Evolutionary conservation across 2,329 filamentous ascomycete genomes (phyloP).

Genomic region (Xylariaceae sp.): DNA sequence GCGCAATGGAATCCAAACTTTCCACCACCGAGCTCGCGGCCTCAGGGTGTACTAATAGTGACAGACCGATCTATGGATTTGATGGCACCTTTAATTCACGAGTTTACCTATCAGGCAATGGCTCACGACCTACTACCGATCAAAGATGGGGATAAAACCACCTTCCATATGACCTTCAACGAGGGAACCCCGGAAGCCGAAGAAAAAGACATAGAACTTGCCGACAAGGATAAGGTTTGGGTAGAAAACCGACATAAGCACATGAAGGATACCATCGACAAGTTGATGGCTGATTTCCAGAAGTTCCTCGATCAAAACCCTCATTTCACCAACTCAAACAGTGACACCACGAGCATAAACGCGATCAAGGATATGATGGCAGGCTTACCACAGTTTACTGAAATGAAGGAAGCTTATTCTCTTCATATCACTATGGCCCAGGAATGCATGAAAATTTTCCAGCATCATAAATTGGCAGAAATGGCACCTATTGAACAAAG

Average conservation of each 20-base stretch:
- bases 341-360: slow-evolving; percentile 78
- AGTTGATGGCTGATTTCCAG: slow-evolving; percentile 89
- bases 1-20: slow-evolving; percentile 85
- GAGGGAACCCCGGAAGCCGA: slow-evolving; percentile 73
- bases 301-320: slow-evolving; percentile 91
- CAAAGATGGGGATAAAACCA: slow-evolving; percentile 86
- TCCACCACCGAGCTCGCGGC: slow-evolving; percentile 78
- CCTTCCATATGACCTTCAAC: slow-evolving; percentile 81
- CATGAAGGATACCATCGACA: slow-evolving; percentile 98
- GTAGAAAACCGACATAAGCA: slow-evolving; percentile 91
- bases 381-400: slow-evolving; percentile 90
- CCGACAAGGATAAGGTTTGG: slow-evolving; percentile 93
- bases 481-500: slow-evolving; percentile 89
- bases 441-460: slow-evolving; percentile 94
- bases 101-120: slow-evolving; percentile 99
- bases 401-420: slow-evolving; percentile 94
- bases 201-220: slow-evolving; percentile 89
- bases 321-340: slow-evolving; percentile 81
- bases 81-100: slow-evolving; percentile 85
- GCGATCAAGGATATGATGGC: slow-evolving; percentile 98
- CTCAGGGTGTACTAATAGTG: slow-evolving; percentile 82
- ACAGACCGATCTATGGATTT: slow-evolving; percentile 94
- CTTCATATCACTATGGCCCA: slow-evolving; percentile 96
- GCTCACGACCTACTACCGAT: slow-evolving; percentile 91
- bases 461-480: slow-evolving; percentile 83